Percentiles rank a stretch among this genome's conserved stretches.
These are phyloP conservation scores for Suhomyces tanzawaensis DNA, from an alignment of 805 yeast genomes.

Conservation along the genomic window DNA sequence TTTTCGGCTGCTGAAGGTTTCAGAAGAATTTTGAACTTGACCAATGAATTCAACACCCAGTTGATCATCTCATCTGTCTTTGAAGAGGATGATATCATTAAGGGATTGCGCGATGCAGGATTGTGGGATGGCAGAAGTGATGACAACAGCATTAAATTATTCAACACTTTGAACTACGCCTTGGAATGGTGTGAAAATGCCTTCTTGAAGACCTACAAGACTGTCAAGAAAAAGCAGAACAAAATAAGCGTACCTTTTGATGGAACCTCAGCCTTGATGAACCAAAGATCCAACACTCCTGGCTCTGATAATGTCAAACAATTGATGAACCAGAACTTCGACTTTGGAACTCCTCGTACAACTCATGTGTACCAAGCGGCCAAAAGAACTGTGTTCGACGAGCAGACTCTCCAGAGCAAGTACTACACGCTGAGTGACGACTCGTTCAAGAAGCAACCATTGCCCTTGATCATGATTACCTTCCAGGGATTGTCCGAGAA, in stretches of 20 bases:
- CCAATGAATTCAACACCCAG: conserved; percentile 65
- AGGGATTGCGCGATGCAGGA: conserved; percentile 80
- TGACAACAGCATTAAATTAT: conserved; percentile 51
- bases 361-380: conserved; percentile 54
- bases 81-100: conserved; percentile 62
- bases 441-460: conserved; percentile 49
- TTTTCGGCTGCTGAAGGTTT: conserved; percentile 97
- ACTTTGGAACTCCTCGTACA: conserved; percentile 52
- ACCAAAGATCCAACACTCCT: conserved; percentile 8
- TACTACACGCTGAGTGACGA: conserved; percentile 44
- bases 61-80: conserved; percentile 76
- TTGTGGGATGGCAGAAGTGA: conserved; percentile 51
- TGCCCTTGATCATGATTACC: conserved; percentile 62
- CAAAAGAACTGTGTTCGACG: conserved; percentile 41
- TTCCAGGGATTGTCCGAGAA: conserved; percentile 57
- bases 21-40: conserved; percentile 75
- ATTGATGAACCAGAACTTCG: conserved; percentile 19
- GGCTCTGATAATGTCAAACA: conserved; percentile 8
- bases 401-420: conserved; percentile 43
- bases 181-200: conserved; percentile 97
- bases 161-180: conserved; percentile 78
- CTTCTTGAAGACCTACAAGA: conserved; percentile 63
- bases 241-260: conserved; percentile 12
- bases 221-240: conserved; percentile 20
- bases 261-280: conserved; percentile 2